phyloP scores from a whole-genome alignment of 352 stramenopile genomes.

The Phytophthora hybrid region DNA sequence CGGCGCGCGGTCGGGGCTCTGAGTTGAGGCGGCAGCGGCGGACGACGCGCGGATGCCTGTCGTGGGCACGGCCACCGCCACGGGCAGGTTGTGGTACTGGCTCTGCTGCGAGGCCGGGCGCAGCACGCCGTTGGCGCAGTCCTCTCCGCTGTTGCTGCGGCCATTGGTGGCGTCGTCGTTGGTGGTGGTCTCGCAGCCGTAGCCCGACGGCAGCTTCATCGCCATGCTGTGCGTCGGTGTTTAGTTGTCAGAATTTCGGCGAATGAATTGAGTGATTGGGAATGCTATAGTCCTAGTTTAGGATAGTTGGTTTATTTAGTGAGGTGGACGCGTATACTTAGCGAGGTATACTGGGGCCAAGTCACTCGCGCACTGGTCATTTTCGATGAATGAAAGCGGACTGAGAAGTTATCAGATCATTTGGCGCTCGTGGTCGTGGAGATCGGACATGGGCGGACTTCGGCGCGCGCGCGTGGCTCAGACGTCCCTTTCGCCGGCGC shows the following conservation, averaged over 20 bases:
- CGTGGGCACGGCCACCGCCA: constrained; percentile 63
- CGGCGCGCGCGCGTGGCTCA: neutral
- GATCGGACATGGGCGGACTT: constrained; percentile 30
- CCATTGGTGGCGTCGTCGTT: constrained; percentile 18
- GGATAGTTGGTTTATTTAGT: no score
- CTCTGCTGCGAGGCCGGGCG: constrained; percentile 28
- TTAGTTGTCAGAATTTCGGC: constrained; percentile 14
- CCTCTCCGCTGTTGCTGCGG: constrained; percentile 14
- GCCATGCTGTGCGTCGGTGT: constrained; percentile 21
- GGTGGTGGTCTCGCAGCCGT: constrained; percentile 46
- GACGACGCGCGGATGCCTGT: constrained; percentile 21
- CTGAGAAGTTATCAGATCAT: no score
- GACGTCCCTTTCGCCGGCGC: neutral
- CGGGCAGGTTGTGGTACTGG: constrained; percentile 64
- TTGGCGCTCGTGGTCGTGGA: neutral
- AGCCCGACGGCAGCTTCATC: constrained; percentile 52
- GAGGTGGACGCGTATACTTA: no score
- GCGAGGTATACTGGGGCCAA: neutral
- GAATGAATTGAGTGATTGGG: constrained; percentile 20
- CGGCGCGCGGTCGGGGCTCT: constrained; percentile 41
- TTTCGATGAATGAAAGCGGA: neutral
- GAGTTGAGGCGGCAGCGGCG: constrained; percentile 1
- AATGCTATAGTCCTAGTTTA: no score
- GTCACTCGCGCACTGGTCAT: neutral
- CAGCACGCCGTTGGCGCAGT: constrained; percentile 30